Evolutionary conservation across 2,329 filamentous ascomycete genomes (phyloP), one percentile per base, ranked within the genome.

Genomic region (Ascochyta rabiei): DNA sequence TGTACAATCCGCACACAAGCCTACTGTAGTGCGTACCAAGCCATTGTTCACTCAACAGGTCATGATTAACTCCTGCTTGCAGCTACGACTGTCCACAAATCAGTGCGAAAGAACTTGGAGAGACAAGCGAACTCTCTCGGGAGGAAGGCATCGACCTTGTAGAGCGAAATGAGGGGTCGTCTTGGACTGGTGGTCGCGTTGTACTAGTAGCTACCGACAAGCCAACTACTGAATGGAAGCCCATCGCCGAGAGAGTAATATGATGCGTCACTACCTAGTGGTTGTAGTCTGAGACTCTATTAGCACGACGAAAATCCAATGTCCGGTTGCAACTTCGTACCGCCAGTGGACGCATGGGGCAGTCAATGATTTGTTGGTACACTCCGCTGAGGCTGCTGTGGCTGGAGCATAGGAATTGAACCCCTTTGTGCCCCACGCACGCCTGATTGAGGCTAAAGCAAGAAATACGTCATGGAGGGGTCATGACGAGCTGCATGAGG

Each of bases 141-240:
- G 62, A 66, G 15, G 54, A 64, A 39, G 70, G 68, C 6, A 53
- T 74, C 28, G 58, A 44, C 21, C 33, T 74, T 16, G 50, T 31
- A 40, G 18, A 28, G 26, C 30, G 23, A 38, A 45, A 37, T 66
- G 9, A 44, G 71, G 42, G 62, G 60, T 15, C 64, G 67, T 6
- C 31, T 16, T 76, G 74, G 74, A 45, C 35, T 13, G 75, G 76
- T 3, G 76, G 75, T 2, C 59, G 56, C 42, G 64, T 79, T 15
- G 75, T 77, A 48, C 67, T 79, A 6, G 76, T 78, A 8, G 69
- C 70, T 1, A 79, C 77, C 0, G 68, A 73, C 49, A 67, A 65
- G 39, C 58, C 69, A 8, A 76, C 77, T 48, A 52, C 64, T 18
- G 61, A 76, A 21, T 79, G 77, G 77, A 48, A 44, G 6, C 69